Conservation (phyloP, 2,329 filamentous ascomycete species). For the Colletotrichum noveboracense region DNA sequence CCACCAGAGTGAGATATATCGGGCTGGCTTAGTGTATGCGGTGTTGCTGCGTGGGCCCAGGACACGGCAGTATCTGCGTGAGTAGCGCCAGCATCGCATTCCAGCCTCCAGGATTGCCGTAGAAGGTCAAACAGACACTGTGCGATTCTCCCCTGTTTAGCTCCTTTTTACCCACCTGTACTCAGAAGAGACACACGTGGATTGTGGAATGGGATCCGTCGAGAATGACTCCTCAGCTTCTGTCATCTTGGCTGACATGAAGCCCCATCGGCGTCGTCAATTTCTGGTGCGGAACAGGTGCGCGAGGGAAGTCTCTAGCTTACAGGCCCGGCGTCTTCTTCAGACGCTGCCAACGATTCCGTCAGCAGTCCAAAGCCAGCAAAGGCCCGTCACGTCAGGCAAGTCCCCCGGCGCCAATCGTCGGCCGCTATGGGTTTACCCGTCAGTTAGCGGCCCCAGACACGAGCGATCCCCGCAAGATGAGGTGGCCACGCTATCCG, state of each 20-base stretch:
- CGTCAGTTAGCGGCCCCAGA: constrained; percentile 9
- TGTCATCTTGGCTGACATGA: background rate
- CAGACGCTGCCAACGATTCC: background rate
- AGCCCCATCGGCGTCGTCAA: background rate
- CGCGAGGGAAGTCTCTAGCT: background rate
- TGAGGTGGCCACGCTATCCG: background rate
- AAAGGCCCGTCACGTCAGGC: background rate
- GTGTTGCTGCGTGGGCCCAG: background rate
- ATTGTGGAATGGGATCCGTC: background rate
- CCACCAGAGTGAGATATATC: background rate
- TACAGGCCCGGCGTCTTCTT: background rate
- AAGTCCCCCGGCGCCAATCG: constrained; percentile 7
- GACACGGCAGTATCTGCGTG: background rate
- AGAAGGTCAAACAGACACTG: background rate
- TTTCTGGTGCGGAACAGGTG: background rate
- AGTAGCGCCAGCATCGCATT: background rate
- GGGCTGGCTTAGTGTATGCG: background rate
- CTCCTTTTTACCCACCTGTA: background rate
- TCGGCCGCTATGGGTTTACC: constrained; percentile 19
- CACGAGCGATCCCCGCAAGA: background rate
- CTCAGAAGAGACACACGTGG: background rate
- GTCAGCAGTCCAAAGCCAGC: background rate
- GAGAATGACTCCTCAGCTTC: background rate
- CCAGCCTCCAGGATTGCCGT: background rate
- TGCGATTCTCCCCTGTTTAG: background rate